Base-by-base conservation (phyloP, 306 rosid species). In the Acacia crassicarpa region DNA sequence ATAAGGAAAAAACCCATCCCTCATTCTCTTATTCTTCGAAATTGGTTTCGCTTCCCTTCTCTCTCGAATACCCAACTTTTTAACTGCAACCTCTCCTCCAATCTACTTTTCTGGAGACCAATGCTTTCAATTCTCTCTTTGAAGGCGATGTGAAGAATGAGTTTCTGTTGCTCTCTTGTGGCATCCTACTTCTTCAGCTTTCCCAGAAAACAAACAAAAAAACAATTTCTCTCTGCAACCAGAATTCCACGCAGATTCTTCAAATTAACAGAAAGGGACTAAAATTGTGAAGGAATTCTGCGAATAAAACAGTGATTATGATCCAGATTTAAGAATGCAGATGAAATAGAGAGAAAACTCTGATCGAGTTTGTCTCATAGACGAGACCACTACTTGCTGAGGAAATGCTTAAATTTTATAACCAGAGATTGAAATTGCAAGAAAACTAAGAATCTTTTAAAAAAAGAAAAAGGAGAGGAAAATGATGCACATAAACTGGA, bases 61-160 rank as follows among this genome's bases (percentile, higher is more conserved):
- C 41, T 38, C 41, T 38, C 41, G 5, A 38, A 38, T 8, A 38
- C 41, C 41, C 41, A 38, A 38, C 41, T 6, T 38, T 38, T 38
- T 38, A 6, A 38, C 8, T 6, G 41, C 41, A 38, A 6, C 41
- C 41, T 38, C 41, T 38, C 8, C 41, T 38, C 41, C 41, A 38
- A 38, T 38, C 41, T 38, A 38, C 41, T 38, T 38, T 22, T 35
- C 66, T 87, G 25, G 89, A 16, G 35, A 80, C 81, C 27, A 86
- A 74, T 78, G 86, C 83, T 82, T 91, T 95, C 59, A 95, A 72
- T 56, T 94, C 97, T 83, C 94, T 93, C 89, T 95, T 93, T 49
- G 86, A 77, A 22, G 97, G 97, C 78, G 98, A 84, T 46, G 85
- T 33, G 61, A 87, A 86, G 14, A 83, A 69, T 33, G 93, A 82